A percentile compares a stretch with the other conserved stretches of the same genome.
These are phyloP conservation scores for Fraxinus excelsior DNA, from an alignment of 257 asterid species.

Conservation along the genomic window DNA sequence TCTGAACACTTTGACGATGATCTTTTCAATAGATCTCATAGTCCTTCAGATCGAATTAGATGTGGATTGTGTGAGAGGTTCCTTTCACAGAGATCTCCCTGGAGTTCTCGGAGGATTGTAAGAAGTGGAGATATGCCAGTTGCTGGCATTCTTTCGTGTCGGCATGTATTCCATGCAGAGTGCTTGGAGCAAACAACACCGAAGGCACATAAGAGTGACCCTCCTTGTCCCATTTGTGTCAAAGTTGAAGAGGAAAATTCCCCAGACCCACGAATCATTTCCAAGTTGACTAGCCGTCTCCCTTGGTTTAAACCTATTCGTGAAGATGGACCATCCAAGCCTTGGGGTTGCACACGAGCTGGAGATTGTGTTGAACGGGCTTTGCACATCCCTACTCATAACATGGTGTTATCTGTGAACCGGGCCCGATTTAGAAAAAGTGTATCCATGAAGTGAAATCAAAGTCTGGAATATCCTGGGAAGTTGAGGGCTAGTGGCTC, in stretches of 20 bases:
- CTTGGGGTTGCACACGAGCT: slow-evolving; percentile 86
- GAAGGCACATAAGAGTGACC: slow-evolving; percentile 73
- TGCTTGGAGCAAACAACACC: slow-evolving; percentile 93
- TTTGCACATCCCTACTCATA: slow-evolving; percentile 57
- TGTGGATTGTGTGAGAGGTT: slow-evolving; percentile 85
- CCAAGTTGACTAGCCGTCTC: slow-evolving; percentile 55
- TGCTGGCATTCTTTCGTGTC: slow-evolving; percentile 86
- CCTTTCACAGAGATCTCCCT: slow-evolving; percentile 88
- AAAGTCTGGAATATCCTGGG: slow-evolving; percentile 64
- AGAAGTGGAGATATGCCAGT: slow-evolving; percentile 92
- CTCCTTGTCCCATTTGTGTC: slow-evolving; percentile 84
- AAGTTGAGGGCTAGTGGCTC: slow-evolving; percentile 59
- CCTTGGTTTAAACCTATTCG: slow-evolving; percentile 63
- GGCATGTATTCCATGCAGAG: slow-evolving; percentile 93
- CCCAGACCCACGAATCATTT: slow-evolving; percentile 54
- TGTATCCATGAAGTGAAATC: slow-evolving; percentile 59
- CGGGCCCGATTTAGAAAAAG: slow-evolving; percentile 61
- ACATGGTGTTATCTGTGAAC: slow-evolving; percentile 65
- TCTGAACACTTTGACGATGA: slow-evolving; percentile 57
- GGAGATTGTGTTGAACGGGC: slow-evolving; percentile 96
- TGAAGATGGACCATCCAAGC: slow-evolving; percentile 73
- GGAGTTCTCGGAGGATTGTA: slow-evolving; percentile 87
- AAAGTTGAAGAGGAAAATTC: slow-evolving; percentile 66
- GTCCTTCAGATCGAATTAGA: slow-evolving; percentile 56
- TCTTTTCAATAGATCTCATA: slow-evolving; percentile 34